phyloP scores from a whole-genome alignment of 2,329 filamentous ascomycete species.

The Sarocladium oryzae region DNA sequence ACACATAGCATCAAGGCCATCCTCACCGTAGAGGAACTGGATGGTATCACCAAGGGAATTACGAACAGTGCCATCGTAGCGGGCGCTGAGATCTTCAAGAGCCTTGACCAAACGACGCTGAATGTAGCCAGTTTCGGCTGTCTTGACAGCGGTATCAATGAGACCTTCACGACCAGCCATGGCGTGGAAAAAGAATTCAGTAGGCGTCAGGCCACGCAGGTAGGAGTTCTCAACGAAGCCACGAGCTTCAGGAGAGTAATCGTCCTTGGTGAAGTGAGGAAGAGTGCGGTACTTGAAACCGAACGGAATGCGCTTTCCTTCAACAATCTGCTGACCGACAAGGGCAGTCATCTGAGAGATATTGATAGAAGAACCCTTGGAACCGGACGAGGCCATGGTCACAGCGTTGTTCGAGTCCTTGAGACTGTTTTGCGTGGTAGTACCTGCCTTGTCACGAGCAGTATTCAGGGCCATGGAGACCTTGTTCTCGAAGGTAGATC shows the following conservation, averaged over 20 bases:
- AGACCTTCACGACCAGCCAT: slow-evolving; percentile 99
- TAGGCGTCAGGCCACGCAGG: slow-evolving; percentile 86
- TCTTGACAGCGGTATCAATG: slow-evolving; percentile 99
- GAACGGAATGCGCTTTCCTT: slow-evolving; percentile 97
- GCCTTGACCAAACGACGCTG: slow-evolving; percentile 98
- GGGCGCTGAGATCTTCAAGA: slow-evolving; percentile 93
- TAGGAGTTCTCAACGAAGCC: slow-evolving; percentile 99
- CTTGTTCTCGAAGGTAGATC: slow-evolving; percentile 96
- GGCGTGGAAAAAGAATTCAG: slow-evolving; percentile 99
- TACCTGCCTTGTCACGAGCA: slow-evolving; percentile 94
- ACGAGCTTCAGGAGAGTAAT: slow-evolving; percentile 94
- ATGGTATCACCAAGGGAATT: slow-evolving; percentile 96
- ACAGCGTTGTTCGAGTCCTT: slow-evolving; percentile 96
- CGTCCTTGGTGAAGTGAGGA: slow-evolving; percentile 98
- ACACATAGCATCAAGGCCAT: slow-evolving; percentile 85
- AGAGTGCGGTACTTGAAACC: slow-evolving; percentile 97
- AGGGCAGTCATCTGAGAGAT: slow-evolving; percentile 99
- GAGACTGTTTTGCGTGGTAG: slow-evolving; percentile 80
- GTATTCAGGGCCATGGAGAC: slow-evolving; percentile 91
- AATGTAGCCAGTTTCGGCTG: slow-evolving; percentile 97
- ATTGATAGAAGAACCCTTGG: slow-evolving; percentile 98
- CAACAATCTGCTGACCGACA: slow-evolving; percentile 95
- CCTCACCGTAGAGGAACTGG: slow-evolving; percentile 96
- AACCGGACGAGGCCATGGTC: slow-evolving; percentile 92
- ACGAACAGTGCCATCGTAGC: slow-evolving; percentile 94